Conservation (phyloP, 2,329 filamentous ascomycete species). For the Xylariaceae sp. region DNA sequence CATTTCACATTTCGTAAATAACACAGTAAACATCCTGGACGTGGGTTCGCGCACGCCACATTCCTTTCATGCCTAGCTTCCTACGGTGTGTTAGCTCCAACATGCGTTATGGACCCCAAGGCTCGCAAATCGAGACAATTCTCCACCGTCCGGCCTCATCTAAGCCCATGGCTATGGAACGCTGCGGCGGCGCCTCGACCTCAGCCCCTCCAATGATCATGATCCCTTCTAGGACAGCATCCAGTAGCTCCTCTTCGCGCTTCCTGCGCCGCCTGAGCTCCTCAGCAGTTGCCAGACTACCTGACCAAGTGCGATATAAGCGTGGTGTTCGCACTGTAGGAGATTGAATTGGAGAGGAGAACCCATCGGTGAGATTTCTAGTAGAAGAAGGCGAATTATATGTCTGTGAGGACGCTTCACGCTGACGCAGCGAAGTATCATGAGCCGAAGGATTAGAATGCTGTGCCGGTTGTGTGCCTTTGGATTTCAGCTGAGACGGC, state of each 20-base stretch:
- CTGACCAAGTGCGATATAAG: conserved; percentile 38
- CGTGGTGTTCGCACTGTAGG: conserved; percentile 26
- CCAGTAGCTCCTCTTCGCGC: conserved; percentile 43
- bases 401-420: neutral
- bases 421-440: conserved; percentile 5
- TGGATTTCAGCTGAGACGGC: conserved; percentile 15
- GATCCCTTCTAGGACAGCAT: conserved; percentile 47
- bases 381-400: conserved; percentile 8
- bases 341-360: conserved; percentile 9
- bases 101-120: conserved; percentile 21
- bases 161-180: conserved; percentile 44
- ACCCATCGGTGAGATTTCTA: conserved; percentile 10
- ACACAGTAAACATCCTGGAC: too few relatives aligned
- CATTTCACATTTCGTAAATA: too few relatives aligned
- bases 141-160: conserved; percentile 52
- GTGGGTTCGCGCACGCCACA: too few relatives aligned
- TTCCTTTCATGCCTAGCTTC: too few relatives aligned
- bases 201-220: conserved; percentile 33
- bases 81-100: too few relatives aligned
- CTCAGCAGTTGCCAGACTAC: conserved; percentile 34
- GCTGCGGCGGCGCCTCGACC: neutral
- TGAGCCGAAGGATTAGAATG: conserved; percentile 3
- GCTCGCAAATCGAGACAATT: conserved; percentile 38
- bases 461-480: conserved; percentile 7
- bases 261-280: conserved; percentile 37